These are phyloP conservation scores for Phytopythium litorale DNA, from an alignment of 352 stramenopile genomes.

Conservation along the genomic window DNA sequence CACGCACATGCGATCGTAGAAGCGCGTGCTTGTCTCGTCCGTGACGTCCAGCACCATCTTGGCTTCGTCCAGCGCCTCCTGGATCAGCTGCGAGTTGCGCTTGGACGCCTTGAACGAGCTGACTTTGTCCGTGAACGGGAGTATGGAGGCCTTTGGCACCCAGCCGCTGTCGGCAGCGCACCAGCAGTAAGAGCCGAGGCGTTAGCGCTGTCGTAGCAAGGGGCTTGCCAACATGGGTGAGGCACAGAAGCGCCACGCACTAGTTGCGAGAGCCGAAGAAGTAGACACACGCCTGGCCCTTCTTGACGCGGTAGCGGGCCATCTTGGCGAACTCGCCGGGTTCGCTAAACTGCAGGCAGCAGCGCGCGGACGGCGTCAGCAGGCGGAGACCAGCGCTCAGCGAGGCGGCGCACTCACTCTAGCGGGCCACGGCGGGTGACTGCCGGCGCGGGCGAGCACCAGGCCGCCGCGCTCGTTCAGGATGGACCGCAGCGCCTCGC, in stretches of 20 bases:
- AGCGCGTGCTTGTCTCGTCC: slow-evolving; percentile 45
- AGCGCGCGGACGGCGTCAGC: too few relatives aligned
- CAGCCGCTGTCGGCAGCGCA: slow-evolving; percentile 43
- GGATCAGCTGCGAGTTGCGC: slow-evolving; percentile 65
- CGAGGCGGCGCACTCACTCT: slow-evolving; percentile 32
- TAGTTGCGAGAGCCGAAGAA: slow-evolving; percentile 88
- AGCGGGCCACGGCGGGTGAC: slow-evolving; percentile 80
- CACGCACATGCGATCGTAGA: slow-evolving; percentile 82
- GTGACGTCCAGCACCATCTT: slow-evolving; percentile 61
- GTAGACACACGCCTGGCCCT: slow-evolving; percentile 77
- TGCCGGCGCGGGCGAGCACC: slow-evolving; percentile 72
- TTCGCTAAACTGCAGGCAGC: slow-evolving; percentile 60
- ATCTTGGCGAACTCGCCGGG: slow-evolving; percentile 82
- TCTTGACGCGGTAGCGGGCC: slow-evolving; percentile 67
- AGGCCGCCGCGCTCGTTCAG: slow-evolving; percentile 76
- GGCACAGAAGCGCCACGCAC: slow-evolving; percentile 30
- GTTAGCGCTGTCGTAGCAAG: not conserved
- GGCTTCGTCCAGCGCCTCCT: slow-evolving; percentile 70
- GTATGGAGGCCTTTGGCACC: slow-evolving; percentile 66
- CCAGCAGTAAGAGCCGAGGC: not conserved
- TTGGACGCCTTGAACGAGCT: slow-evolving; percentile 52
- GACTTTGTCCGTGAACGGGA: slow-evolving; percentile 67
- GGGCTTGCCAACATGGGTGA: not conserved
- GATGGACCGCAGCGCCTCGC: slow-evolving; percentile 56
- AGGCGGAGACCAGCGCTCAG: too few relatives aligned